Percentiles rank a stretch among this genome's conserved stretches.
Conservation (phyloP, 768 basidiomycete genomes). For the Termitomyces bulborhizus region DNA sequence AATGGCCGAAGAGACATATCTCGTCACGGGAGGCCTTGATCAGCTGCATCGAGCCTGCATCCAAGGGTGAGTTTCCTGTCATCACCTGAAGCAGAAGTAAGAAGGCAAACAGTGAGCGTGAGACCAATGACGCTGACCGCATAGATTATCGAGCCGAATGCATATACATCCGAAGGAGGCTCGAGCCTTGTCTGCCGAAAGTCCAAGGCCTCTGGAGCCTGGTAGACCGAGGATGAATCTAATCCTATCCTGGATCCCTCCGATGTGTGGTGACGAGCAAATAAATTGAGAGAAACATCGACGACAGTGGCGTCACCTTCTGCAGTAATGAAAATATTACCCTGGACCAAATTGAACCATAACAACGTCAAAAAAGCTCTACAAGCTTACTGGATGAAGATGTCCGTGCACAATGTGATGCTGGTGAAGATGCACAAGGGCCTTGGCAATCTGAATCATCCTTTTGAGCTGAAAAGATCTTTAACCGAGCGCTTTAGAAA, state of each 20-base stretch:
- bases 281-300: conserved; percentile 2
- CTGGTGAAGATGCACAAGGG: neutral
- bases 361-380: neutral
- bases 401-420: neutral
- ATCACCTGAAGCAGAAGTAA: conserved; percentile 2
- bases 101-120: neutral
- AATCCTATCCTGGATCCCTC: neutral
- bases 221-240: conserved; percentile 1
- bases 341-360: neutral
- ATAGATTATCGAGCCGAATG: conserved; percentile 6
- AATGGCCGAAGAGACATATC: neutral
- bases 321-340: neutral
- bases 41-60: neutral
- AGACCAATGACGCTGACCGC: conserved; percentile 4
- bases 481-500: neutral
- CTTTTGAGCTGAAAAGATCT: neutral
- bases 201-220: conserved; percentile 8
- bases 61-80: conserved; percentile 6
- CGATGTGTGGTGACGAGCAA: neutral
- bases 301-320: neutral
- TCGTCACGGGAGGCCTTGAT: neutral
- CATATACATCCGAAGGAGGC: conserved; percentile 10
- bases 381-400: neutral
- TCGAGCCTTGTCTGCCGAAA: neutral
- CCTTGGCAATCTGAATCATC: neutral